Percentiles rank a stretch among this genome's conserved stretches.
Evolutionary conservation across 768 basidiomycete species (phyloP).

Genomic region (Hygrophorus pudorinus): DNA sequence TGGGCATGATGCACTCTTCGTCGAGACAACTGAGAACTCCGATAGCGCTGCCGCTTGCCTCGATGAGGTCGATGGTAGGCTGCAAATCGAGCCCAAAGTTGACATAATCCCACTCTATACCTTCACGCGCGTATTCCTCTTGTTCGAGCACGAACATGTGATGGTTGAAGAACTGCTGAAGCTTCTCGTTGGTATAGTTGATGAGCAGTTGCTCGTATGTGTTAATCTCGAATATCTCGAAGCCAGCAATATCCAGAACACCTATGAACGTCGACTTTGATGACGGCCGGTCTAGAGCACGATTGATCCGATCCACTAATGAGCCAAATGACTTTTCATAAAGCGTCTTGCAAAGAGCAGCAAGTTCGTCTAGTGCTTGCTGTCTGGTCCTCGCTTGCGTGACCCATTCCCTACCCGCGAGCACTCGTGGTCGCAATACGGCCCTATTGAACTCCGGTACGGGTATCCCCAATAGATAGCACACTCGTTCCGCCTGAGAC

Average conservation of each 20-base stretch:
- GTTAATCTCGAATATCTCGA: conserved; percentile 93
- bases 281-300: conserved; percentile 85
- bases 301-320: conserved; percentile 91
- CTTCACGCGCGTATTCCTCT: conserved; percentile 94
- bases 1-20: conserved; percentile 99
- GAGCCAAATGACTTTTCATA: conserved; percentile 96
- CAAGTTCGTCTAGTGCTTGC: conserved; percentile 89
- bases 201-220: conserved; percentile 97
- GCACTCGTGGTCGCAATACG: conserved; percentile 79
- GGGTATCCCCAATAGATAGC: conserved; percentile 85
- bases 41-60: conserved; percentile 68
- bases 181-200: conserved; percentile 98
- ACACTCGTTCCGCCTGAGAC: conserved; percentile 81
- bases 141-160: conserved; percentile 99
- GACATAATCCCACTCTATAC: conserved; percentile 96
- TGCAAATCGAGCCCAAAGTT: conserved; percentile 97
- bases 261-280: conserved; percentile 93
- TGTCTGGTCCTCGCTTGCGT: conserved; percentile 84
- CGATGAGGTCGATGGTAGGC: conserved; percentile 97
- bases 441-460: conserved; percentile 83
- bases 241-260: conserved; percentile 97
- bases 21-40: conserved; percentile 91
- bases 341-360: conserved; percentile 84
- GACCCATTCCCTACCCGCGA: conserved; percentile 96
- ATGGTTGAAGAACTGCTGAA: conserved; percentile 98